Base-by-base conservation (phyloP, 2,329 filamentous ascomycete genomes). In the Arachnomyces sp. region DNA sequence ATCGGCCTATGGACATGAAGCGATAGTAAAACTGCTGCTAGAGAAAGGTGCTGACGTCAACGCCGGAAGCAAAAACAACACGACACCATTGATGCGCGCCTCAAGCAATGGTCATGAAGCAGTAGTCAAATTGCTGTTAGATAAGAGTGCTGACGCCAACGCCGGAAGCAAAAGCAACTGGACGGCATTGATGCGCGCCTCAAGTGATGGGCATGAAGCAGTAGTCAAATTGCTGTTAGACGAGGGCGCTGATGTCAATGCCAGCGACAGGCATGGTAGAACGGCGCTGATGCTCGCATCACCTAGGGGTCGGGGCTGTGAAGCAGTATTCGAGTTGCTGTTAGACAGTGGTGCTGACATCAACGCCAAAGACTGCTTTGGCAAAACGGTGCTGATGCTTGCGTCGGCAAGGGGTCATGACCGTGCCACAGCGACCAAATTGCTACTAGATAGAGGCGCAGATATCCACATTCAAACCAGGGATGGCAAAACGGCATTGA, bases 11-110 rank as follows among this genome's bases (percentile, higher is more conserved):
- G 49, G 49, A 5, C 48, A 51, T 16, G 43, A 45, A 31, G 49
- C 47, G 28, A 46, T 59, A 8, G 49, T 55, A 3, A 45, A 44
- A 17, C 39, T 56, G 34, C 47, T 60, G 15, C 36, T 60, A 7
- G 45, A 51, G 16, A 51, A 53, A 25, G 49, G 48, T 1, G 52
- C 53, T n/a, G 44, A 56, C 14, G 39, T 49, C 31, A 52, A 54
- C 28, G 39, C 40, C 31, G 39, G 16, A 4, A 46, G 44, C 4
- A 42, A 50, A 3, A 47, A 51, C 11, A 48, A 47, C 14, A 43
- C 34, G 28, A 54, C 51, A 7, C 46, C 53, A 12, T 28, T 55
- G 28, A 50, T 49, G 29, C 43, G 37, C 11, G 55, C 53, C 3
- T 50, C 54, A 28, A 30, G 38, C 7, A 34, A 49, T n/a, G 49